Base-by-base conservation (phyloP, 345 rosid species). In the Draba incana region DNA sequence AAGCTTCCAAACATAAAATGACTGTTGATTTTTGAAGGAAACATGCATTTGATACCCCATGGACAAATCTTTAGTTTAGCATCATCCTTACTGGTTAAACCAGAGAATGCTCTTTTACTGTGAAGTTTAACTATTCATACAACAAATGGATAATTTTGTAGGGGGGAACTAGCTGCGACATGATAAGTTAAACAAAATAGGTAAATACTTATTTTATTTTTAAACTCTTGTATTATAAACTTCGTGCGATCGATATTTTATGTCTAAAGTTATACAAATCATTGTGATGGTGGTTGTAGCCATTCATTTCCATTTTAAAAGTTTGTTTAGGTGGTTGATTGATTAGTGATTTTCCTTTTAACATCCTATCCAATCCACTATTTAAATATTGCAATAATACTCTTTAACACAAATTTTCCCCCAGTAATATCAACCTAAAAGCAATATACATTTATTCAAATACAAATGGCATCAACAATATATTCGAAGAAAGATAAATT, bases 211-310 rank as follows among this genome's bases (percentile, higher is more conserved):
- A 35, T 35, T 35, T 10, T 55, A 37, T 56, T 35, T 16, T 37
- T 15, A 35, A 56, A 25, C 7, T 4, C 11, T 10, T 16, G 9
- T 23, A 4, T 61, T 37, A 37, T 24, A 24, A 48, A 15, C 33
- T 16, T 31, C n/a, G 37, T 33, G 35, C 10, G 27, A 64, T 13
- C 27, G 39, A 14, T 38, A 25, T 48, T 13, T 20, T 24, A 24
- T 50, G 38, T 50, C 39, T 39, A 44, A 54, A 54, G 70, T 43
- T 37, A 12, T 20, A 28, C 42, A 16, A 63, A 42, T 53, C 31
- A 31, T 55, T 53, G 20, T 66, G 61, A 43, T 66, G 11, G 62
- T 66, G 70, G 54, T 31, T 8, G 60, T 42, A 53, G 51, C 42
- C 60, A 43, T 49, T 66, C 41, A 53, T 66, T 20, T 66, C 43